Conservation (phyloP, 2,329 filamentous ascomycete genomes). For the Parastagonospora nodorum region DNA sequence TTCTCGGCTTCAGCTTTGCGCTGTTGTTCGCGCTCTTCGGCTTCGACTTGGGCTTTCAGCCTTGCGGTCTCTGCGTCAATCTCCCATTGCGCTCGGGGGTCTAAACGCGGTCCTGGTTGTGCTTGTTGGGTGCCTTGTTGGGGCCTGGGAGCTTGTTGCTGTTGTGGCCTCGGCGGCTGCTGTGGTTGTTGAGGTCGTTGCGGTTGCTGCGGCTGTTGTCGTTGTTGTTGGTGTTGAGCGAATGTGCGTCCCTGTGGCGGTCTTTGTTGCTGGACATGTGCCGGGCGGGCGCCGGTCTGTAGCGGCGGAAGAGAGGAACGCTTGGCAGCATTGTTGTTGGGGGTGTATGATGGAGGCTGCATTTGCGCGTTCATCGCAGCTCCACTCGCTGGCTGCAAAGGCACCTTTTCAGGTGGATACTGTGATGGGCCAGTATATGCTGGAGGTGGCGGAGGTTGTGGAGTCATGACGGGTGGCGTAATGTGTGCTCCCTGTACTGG, state of each 20-base stretch:
- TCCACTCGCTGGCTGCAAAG: slow-evolving; percentile 16
- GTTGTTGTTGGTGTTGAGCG: slow-evolving; percentile 7
- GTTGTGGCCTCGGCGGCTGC: slow-evolving; percentile 6
- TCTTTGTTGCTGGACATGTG: slow-evolving; percentile 10
- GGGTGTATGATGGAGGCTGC: slow-evolving; percentile 19
- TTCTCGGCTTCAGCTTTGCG: slow-evolving; percentile 51
- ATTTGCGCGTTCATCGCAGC: slow-evolving; percentile 21
- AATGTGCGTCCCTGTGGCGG: slow-evolving; percentile 7
- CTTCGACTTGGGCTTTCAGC: slow-evolving; percentile 50
- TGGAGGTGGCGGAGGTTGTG: slow-evolving; percentile 33
- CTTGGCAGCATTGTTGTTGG: slow-evolving; percentile 23
- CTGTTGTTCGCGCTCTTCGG: slow-evolving; percentile 54
- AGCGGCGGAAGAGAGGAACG: slow-evolving; percentile 37
- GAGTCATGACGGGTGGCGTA: slow-evolving; percentile 40
- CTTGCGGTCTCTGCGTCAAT: slow-evolving; percentile 57
- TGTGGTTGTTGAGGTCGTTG: slow-evolving; percentile 10
- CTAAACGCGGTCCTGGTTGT: slow-evolving; percentile 31
- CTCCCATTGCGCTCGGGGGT: slow-evolving; percentile 60
- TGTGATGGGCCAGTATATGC: slow-evolving; percentile 28
- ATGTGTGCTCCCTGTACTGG: slow-evolving; percentile 32
- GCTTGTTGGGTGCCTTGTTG: slow-evolving; percentile 38
- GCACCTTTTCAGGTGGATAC: slow-evolving; percentile 26
- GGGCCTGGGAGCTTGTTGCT: slow-evolving; percentile 3
- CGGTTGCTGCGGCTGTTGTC: slow-evolving; percentile 3
- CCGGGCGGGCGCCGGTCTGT: slow-evolving; percentile 27